Evolutionary conservation across 2,329 filamentous ascomycete genomes (phyloP).

Genomic region (Sarocladium oryzae): DNA sequence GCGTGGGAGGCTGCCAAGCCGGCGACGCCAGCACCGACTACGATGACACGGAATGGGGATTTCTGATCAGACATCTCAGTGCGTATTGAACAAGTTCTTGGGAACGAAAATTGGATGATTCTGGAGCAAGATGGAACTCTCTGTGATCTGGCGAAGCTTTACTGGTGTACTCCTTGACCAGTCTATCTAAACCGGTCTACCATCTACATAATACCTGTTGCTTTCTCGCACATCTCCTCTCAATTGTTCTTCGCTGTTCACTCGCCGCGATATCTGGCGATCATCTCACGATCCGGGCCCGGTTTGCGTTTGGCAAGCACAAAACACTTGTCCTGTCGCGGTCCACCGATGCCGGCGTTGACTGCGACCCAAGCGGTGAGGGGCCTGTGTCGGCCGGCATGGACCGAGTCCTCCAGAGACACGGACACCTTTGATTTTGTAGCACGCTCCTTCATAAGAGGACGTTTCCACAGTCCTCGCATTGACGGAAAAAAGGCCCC

Average conservation of each 20-base stretch:
- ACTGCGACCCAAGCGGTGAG: too few relatives aligned
- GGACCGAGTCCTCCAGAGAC: too few relatives aligned
- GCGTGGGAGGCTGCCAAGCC: conserved; percentile 22
- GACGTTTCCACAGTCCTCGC: too few relatives aligned
- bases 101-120: too few relatives aligned
- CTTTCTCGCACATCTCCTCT: too few relatives aligned
- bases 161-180: background rate
- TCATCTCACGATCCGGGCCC: background rate
- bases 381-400: too few relatives aligned
- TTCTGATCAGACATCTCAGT: background rate
- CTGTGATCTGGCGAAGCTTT: background rate
- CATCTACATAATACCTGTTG: too few relatives aligned
- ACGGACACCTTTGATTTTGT: too few relatives aligned
- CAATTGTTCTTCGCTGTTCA: background rate
- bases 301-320: background rate
- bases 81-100: background rate
- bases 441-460: too few relatives aligned
- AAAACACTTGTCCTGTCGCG: background rate
- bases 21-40: conserved; percentile 28
- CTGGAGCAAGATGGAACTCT: background rate
- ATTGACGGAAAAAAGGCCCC: too few relatives aligned
- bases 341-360: background rate
- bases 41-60: conserved; percentile 15
- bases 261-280: background rate
- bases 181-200: too few relatives aligned